Evolutionary conservation across 495 filamentous ascomycete species (phyloP), one percentile per base, ranked within the genome.

Genomic region (Talaromyces wortmannii): DNA sequence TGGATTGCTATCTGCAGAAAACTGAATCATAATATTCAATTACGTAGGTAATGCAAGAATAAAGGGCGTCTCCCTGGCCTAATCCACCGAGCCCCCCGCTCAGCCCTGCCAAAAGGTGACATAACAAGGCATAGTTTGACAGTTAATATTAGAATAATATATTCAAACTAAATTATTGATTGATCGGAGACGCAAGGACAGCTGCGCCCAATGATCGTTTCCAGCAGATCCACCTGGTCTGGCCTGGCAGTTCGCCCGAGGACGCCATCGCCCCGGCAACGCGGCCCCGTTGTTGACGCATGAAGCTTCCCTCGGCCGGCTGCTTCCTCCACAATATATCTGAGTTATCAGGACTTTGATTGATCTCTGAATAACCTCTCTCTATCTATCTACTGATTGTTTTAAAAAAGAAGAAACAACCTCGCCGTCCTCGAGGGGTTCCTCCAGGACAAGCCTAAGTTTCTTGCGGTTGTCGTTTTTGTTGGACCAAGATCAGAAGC

Each of bases 361-460:
- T 10, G 1, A 43, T 43, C n/a, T 15, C n/a, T 43, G 10, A 11
- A 43, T 43, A 11, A 2, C 40, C 5, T 43, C n/a, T 23, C 32
- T 17, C 48, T 50, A 50, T 23, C 23, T 23, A 23, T 23, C 23
- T 23, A 23, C 23, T 23, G 23, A 23, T 23, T 52, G 29, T 43
- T 40, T 43, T 31, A n/a, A 43, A 15, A 42, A n/a, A 43, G 18
- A 42, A 52, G 33, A 52, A 43, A 52, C 50, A 51, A 47, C 33
- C 33, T 45, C 16, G 42, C 48, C 51, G 48, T 36, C 29, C 46
- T 56, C 36, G 55, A 56, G 55, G 33, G 16, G 11, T 32, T 42
- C 15, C 55, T 56, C 55, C 16, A 16, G 40, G 53, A 32, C 48
- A 43, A 56, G 55, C 33, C 55, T 56, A 56, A 56, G 55, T 52